Evolutionary conservation across 2,329 filamentous ascomycete genomes (phyloP), one percentile per base, ranked within the genome.

Genomic region (Amauroascus niger): DNA sequence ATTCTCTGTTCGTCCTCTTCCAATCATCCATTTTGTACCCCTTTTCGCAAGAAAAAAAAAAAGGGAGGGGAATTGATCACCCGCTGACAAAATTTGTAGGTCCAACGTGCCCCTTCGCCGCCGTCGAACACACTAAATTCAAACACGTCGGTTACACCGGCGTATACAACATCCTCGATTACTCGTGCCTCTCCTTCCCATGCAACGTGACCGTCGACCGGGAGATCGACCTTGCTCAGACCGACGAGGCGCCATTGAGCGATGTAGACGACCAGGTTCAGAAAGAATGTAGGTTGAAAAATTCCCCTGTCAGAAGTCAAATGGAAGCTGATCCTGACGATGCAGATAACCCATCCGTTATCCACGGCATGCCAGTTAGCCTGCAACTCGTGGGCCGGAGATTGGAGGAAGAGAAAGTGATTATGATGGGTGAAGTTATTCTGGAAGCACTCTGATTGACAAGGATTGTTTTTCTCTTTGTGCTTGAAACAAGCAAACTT

Each of bases 131-230:
- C 6, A 56, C 62, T 6, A 63, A 72, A 53, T 82, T 73, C 62
- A 71, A 69, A 7, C 71, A 75, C 57, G 70, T 74, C 54, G 75
- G 70, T 44, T 77, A 76, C 55, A 69, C 67, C 0, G 61, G 62
- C 1, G 73, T 71, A 6, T 71, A 80, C 43, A 83, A 83, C 58
- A 53, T 79, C 16, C 60, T 82, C 14, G 79, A 83, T 60, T 82
- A 82, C 54, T 77, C 75, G 0, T 70, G 69, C 32, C 74, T 75
- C 0, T 72, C 77, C 1, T 70, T 83, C 18, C 80, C 80, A 74
- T 82, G 1, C 80, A 78, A 0, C 71, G 53, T 64, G 6, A 52
- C 65, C 44, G 78, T 74, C 0, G 74, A 81, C 52, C 75, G 76
- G 60, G 62, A 47, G 0, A 49, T 80, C 3, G 80, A 83, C 61